Evolutionary conservation across 805 yeast species (phyloP).

Genomic region (Hanseniaspora meyeri): DNA sequence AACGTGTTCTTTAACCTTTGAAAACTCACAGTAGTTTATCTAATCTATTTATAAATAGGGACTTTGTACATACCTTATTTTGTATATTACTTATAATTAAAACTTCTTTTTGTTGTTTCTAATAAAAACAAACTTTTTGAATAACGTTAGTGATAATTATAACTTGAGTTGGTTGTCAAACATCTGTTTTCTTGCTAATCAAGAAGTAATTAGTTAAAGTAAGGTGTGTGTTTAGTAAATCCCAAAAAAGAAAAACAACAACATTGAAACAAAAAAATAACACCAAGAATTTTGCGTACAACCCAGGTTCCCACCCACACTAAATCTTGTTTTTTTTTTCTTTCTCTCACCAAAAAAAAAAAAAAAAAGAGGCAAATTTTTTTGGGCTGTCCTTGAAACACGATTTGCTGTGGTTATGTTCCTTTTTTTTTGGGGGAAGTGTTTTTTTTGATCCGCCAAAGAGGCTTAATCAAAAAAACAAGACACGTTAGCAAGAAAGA

Average conservation of each 20-base stretch:
- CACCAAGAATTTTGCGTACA: not conserved
- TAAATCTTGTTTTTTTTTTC: no score
- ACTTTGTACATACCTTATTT: not conserved
- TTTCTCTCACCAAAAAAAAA: no score
- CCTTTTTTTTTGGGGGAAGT: no score
- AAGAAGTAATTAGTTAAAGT: not conserved
- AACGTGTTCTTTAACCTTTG: not conserved
- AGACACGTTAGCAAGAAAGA: not conserved
- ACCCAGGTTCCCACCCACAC: no score
- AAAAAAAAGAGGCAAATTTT: not conserved
- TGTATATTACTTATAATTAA: conserved; percentile 1
- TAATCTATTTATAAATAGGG: not conserved
- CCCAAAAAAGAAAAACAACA: not conserved
- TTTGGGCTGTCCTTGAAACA: not conserved
- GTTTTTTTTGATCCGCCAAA: not conserved
- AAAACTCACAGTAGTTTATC: no score
- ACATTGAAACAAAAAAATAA: no score
- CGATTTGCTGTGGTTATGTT: no score
- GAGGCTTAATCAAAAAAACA: not conserved
- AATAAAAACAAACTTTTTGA: not conserved
- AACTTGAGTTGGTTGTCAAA: conserved; percentile 9
- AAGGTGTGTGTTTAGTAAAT: not conserved
- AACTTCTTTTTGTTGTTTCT: not conserved
- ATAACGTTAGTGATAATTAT: not conserved
- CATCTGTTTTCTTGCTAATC: not conserved